A percentile compares a stretch with the other conserved stretches of the same genome.
Evolutionary conservation across 129 eudicot genomes (phyloP).

Genomic region (Oenanthe sinensis): DNA sequence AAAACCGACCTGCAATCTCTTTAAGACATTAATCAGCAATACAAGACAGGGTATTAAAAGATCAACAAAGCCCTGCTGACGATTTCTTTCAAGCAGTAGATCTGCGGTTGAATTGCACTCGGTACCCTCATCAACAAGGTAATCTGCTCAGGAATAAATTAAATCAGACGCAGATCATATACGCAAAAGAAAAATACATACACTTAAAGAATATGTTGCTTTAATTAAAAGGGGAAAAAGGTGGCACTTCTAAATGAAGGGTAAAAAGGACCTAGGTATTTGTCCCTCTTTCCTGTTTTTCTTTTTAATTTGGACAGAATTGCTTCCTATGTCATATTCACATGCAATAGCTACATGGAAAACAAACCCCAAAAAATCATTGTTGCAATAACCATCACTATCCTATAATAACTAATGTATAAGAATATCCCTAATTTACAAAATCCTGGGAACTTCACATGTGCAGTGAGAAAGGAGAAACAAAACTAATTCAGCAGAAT

Average conservation of each 20-base stretch:
- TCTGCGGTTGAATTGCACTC: slow-evolving; percentile 90
- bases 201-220: too few relatives aligned
- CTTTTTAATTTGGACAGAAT: background rate
- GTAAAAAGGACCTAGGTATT: background rate
- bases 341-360: background rate
- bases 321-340: background rate
- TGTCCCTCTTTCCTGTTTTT: background rate
- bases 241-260: background rate
- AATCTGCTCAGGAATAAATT: slow-evolving; percentile 47
- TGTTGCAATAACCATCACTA: background rate
- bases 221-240: background rate
- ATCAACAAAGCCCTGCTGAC: slow-evolving; percentile 75
- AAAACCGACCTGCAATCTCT: slow-evolving; percentile 59
- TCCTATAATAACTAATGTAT: background rate
- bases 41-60: slow-evolving; percentile 67
- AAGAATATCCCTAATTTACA: background rate
- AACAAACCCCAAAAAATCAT: background rate
- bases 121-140: slow-evolving; percentile 92
- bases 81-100: slow-evolving; percentile 80
- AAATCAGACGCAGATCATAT: background rate
- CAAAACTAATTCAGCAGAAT: background rate
- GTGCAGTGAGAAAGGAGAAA: background rate
- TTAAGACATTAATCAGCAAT: slow-evolving; percentile 62
- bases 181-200: background rate
- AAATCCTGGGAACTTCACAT: background rate